A percentile compares a stretch with the other conserved stretches of the same genome.
These are phyloP conservation scores for Fraxinus cuspidata DNA, from an alignment of 257 asterid genomes.

Conservation along the genomic window DNA sequence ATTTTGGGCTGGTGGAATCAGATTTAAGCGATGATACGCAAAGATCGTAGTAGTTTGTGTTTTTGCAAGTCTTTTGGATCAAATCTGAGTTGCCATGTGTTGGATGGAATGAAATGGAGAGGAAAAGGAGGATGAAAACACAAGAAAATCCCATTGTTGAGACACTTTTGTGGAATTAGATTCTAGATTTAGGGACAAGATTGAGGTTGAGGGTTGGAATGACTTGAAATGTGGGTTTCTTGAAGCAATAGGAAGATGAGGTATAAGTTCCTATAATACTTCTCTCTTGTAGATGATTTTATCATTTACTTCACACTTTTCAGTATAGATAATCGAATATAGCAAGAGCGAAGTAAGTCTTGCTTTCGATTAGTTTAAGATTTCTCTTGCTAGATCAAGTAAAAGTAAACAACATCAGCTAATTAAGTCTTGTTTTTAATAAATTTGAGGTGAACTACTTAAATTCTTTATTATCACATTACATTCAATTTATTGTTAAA, in stretches of 20 bases:
- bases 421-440: not conserved
- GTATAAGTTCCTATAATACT: not conserved
- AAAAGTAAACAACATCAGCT: too few species aligned
- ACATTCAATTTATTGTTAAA: not conserved
- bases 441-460: not conserved
- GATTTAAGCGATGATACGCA: constrained; percentile 74
- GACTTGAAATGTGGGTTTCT: not conserved
- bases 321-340: too few species aligned
- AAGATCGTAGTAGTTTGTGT: constrained; percentile 69
- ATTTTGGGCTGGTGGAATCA: constrained; percentile 46
- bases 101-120: constrained; percentile 33
- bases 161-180: not conserved
- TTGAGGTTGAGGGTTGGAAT: not conserved
- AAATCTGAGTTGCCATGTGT: constrained; percentile 37
- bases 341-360: too few species aligned
- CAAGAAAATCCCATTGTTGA: constrained; percentile 18
- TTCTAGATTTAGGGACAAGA: not conserved
- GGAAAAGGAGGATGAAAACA: constrained; percentile 27
- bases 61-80: constrained; percentile 69
- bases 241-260: not conserved
- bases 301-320: too few species aligned
- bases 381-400: not conserved
- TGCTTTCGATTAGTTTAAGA: too few species aligned
- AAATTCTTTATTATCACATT: not conserved
- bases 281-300: not conserved